Conservation (phyloP, 176 grass and related monocot species). For the Areca catechu region DNA sequence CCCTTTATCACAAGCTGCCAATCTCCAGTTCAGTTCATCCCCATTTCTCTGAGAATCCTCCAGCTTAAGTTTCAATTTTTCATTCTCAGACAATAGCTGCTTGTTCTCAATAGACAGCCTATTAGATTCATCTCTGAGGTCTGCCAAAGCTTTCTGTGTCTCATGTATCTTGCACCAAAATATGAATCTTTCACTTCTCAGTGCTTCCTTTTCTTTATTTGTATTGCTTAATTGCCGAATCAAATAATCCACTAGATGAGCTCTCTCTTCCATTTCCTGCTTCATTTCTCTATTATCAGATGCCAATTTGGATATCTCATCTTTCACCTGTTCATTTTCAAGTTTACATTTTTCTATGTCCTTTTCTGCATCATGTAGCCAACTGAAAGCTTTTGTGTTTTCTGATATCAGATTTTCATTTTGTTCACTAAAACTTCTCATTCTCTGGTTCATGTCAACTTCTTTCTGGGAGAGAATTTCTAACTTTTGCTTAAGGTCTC, state of each 20-base stretch:
- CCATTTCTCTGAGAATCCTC: constrained; percentile 29
- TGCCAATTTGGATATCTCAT: constrained; percentile 21
- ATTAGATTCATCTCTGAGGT: constrained; percentile 8
- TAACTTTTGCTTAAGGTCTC: constrained; percentile 20
- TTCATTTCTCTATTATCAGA: constrained; percentile 10
- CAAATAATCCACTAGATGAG: constrained; percentile 39
- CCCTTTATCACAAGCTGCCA: constrained; percentile 28
- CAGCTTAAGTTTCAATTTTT: constrained; percentile 40
- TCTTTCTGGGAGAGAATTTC: constrained; percentile 19
- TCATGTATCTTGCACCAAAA: constrained; percentile 1
- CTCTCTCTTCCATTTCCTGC: constrained; percentile 37
- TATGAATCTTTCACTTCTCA: background rate
- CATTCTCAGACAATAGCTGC: constrained; percentile 41
- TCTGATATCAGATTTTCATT: constrained; percentile 37
- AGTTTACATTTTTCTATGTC: constrained; percentile 8
- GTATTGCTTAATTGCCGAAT: constrained; percentile 37
- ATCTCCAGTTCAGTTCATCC: constrained; percentile 27
- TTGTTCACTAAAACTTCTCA: constrained; percentile 19
- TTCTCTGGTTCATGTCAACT: constrained; percentile 31
- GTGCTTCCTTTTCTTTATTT: constrained; percentile 52
- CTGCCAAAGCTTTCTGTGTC: constrained; percentile 6
- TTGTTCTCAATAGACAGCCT: constrained; percentile 30
- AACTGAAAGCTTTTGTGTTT: constrained; percentile 16
- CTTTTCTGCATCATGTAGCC: constrained; percentile 18
- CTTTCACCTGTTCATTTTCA: constrained; percentile 18